Evolutionary conservation across 2,329 filamentous ascomycete species (phyloP).

Genomic region (Fusarium falciforme): DNA sequence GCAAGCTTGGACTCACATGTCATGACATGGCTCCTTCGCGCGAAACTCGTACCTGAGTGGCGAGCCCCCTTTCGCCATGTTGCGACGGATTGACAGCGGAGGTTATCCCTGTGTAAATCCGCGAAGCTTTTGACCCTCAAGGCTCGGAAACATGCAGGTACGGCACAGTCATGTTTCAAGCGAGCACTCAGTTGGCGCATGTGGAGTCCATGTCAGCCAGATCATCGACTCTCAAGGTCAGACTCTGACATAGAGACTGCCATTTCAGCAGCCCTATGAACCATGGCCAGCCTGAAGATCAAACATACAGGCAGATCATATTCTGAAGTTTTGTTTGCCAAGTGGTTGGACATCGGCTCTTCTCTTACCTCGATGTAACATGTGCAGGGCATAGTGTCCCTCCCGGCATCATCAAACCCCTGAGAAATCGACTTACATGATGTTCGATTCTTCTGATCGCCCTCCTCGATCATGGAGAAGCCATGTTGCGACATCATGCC

Average conservation of each 20-base stretch:
- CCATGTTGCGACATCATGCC: neutral
- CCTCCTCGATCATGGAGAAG: neutral
- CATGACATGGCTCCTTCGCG: constrained; percentile 1
- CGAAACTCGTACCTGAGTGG: neutral
- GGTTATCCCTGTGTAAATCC: neutral
- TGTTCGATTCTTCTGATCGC: neutral
- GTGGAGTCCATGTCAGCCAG: neutral
- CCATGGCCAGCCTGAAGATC: neutral
- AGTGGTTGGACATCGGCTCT: neutral
- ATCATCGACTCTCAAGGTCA: neutral
- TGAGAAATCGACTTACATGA: neutral
- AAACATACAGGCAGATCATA: neutral
- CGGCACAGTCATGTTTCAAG: neutral
- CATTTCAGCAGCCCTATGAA: neutral
- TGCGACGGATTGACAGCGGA: neutral
- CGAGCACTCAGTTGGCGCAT: neutral
- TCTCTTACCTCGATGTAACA: neutral
- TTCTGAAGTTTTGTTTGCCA: neutral
- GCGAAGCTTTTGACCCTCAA: neutral
- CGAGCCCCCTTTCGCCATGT: neutral
- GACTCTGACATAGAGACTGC: neutral
- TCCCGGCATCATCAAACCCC: neutral
- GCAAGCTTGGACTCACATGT: constrained; percentile 5
- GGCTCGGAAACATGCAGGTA: neutral
- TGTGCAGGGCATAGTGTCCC: neutral